Base-by-base conservation (phyloP, 1,139 yeast genomes). In the Scheffersomyces segobiensis region DNA sequence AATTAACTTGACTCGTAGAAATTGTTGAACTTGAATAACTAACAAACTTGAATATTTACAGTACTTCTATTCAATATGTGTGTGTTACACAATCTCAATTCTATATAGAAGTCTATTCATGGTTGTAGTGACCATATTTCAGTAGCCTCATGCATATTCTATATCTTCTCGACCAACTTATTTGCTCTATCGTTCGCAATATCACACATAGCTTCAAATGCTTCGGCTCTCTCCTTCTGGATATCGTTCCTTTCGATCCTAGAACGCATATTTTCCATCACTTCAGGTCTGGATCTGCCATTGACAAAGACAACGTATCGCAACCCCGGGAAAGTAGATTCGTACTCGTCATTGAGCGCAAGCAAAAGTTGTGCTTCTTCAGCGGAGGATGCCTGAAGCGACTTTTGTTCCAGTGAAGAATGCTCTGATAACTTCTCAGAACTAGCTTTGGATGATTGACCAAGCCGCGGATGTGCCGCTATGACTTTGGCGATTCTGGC, bases 391-490 rank as follows among this genome's bases (percentile, higher is more conserved):
- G 74, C 74, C 58, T 77, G 80, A 53, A 93, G 77, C 17, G 88
- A 83, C 59, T 82, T 84, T 69, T 93, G 98, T 70, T 93, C 98
- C 3, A 76, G 73, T 42, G 81, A 76, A 1, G 97, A 89, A 67
- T 89, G 95, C 4, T 73, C 77, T 8, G 96, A 88, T 46, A 88
- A 74, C 22, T 73, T 69, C 26, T 73, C 80, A 24, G 74, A 71
- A 53, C 77, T 63, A 17, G 74, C 71, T 18, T 62, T 60, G 2
- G 67, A 63, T 70, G 83, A 87, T 62, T 80, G 92, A 0, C 93
- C 98, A 39, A 93, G 78, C 59, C 97, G 79, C n/a, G 98, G 98
- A 73, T 93, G 98, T 0, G 97, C 97, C 0, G 91, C 87, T 20
- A 93, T 83, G 57, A 89, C 88, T 52, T 81, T 74, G 55, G 81